Percentiles rank a stretch among this genome's conserved stretches.
Conservation (phyloP, 257 asterid species). For the Solanum clarkiae region DNA sequence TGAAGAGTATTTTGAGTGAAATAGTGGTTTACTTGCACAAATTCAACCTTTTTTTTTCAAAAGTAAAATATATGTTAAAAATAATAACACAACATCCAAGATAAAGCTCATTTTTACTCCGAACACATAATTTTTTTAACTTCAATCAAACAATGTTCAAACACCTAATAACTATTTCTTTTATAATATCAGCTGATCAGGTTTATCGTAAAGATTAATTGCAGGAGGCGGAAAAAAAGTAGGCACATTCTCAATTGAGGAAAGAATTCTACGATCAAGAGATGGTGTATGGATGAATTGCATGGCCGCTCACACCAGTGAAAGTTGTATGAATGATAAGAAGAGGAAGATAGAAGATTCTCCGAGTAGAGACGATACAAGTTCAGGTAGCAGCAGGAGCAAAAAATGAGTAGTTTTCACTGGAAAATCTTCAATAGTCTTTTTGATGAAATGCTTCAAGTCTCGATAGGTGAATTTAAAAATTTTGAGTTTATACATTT, state of each 20-base stretch:
- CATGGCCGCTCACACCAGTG: slow-evolving; percentile 8
- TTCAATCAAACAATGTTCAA: background rate
- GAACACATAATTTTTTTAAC: too few relatives aligned
- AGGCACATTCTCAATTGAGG: slow-evolving; percentile 30
- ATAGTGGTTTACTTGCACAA: background rate
- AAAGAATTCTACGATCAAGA: slow-evolving; percentile 30
- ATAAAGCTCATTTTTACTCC: too few relatives aligned
- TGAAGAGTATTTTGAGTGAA: too few relatives aligned
- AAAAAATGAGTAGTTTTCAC: slow-evolving; percentile 1
- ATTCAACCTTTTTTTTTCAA: background rate
- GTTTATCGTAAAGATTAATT: slow-evolving; percentile 46
- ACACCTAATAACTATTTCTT: background rate
- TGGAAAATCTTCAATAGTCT: background rate
- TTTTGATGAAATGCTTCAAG: background rate
- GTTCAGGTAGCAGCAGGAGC: background rate
- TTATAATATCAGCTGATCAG: slow-evolving; percentile 7
- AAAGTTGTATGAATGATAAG: slow-evolving; percentile 29
- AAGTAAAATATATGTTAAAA: too few relatives aligned
- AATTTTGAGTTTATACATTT: background rate
- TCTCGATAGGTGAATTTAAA: background rate
- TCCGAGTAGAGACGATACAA: slow-evolving; percentile 4
- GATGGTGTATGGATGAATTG: slow-evolving; percentile 39
- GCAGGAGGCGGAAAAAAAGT: slow-evolving; percentile 25
- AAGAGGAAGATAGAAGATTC: slow-evolving; percentile 20
- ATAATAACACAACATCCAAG: too few relatives aligned